Conservation (phyloP, 2,329 filamentous ascomycete species). For the Biscogniauxia marginata region DNA sequence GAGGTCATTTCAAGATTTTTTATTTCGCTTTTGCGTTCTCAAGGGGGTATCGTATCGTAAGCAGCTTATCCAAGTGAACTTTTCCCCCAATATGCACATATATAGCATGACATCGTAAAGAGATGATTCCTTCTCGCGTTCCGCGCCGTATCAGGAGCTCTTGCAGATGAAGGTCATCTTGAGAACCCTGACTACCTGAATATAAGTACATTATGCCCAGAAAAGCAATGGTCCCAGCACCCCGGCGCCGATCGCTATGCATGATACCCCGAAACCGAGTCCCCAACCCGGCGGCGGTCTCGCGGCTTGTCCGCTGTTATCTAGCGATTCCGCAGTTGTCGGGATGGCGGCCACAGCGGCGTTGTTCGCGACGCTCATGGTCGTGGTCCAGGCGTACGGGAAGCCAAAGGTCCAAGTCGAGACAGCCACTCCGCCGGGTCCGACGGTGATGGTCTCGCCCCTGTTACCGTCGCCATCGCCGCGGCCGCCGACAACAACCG, state of each 20-base stretch:
- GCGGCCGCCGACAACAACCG: too few relatives aligned
- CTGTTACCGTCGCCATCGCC: constrained; percentile 46
- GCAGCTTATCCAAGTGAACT: background rate
- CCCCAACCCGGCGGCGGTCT: constrained; percentile 14
- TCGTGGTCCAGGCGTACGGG: constrained; percentile 46
- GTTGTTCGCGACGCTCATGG: constrained; percentile 36
- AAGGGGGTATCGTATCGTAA: background rate
- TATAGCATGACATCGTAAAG: background rate
- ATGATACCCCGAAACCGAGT: constrained; percentile 21
- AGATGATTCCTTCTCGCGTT: background rate
- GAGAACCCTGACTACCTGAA: too few relatives aligned
- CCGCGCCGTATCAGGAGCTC: too few relatives aligned
- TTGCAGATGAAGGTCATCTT: background rate
- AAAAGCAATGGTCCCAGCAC: constrained; percentile 26
- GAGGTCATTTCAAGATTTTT: too few relatives aligned
- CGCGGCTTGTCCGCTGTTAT: constrained; percentile 18
- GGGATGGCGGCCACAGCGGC: constrained; percentile 17
- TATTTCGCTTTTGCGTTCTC: too few relatives aligned
- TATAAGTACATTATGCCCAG: constrained; percentile 17
- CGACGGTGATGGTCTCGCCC: constrained; percentile 51
- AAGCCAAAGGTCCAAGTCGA: constrained; percentile 44
- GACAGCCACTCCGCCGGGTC: constrained; percentile 47
- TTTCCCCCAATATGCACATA: background rate
- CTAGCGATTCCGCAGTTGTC: constrained; percentile 17
- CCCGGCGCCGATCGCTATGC: constrained; percentile 42